Evolutionary conservation across 257 asterid genomes (phyloP).

Genomic region (Salvia splendens): DNA sequence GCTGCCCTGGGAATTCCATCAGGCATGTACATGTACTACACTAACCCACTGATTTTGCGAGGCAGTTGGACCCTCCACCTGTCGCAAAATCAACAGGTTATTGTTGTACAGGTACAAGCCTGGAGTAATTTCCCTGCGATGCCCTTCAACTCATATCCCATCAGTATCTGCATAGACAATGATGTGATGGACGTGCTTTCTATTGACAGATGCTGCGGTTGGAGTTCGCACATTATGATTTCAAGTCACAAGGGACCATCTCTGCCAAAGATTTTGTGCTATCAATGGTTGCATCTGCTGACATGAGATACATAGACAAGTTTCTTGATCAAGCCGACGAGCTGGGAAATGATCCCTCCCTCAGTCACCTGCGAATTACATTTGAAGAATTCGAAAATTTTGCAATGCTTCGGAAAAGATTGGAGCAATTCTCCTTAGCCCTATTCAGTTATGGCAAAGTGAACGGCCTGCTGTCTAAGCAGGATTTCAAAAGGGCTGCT

Average conservation of each 20-base stretch:
- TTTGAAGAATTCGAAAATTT: slow-evolving; percentile 73
- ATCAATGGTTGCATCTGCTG: slow-evolving; percentile 89
- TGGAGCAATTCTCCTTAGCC: slow-evolving; percentile 71
- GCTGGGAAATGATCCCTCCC: slow-evolving; percentile 49
- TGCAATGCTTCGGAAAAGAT: slow-evolving; percentile 57
- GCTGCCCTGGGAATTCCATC: too few species aligned
- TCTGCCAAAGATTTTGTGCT: slow-evolving; percentile 75
- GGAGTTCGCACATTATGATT: slow-evolving; percentile 83
- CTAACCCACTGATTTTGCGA: too few species aligned
- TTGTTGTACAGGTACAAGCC: too few species aligned
- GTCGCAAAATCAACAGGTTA: too few species aligned
- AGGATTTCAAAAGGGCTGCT: slow-evolving; percentile 80
- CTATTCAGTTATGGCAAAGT: slow-evolving; percentile 81
- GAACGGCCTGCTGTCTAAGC: slow-evolving; percentile 67
- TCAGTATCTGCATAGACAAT: background rate
- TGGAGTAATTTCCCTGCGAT: too few species aligned
- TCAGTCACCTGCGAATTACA: slow-evolving; percentile 56
- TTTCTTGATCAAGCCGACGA: slow-evolving; percentile 79
- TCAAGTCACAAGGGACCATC: slow-evolving; percentile 71
- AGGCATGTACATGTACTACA: too few species aligned
- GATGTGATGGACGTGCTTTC: background rate
- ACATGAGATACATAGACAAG: slow-evolving; percentile 72
- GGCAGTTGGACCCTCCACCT: too few species aligned
- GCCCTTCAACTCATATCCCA: slow-evolving; percentile 3
- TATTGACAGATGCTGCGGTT: slow-evolving; percentile 63